Conservation (phyloP, 805 yeast species). For the Zygosaccharomyces kombuchaensis region DNA sequence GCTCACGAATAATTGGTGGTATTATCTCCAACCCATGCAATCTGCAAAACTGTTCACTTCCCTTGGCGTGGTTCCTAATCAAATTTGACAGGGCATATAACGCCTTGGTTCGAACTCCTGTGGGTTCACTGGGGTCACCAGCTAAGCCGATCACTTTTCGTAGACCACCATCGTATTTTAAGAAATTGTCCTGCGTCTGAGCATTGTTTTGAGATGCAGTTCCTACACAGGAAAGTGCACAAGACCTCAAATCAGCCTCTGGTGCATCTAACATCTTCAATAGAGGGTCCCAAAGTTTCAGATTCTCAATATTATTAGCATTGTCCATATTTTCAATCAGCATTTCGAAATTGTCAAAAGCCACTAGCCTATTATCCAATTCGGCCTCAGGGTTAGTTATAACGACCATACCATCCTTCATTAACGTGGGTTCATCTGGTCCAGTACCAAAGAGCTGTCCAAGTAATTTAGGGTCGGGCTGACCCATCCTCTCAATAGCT, state of each 20-base stretch:
- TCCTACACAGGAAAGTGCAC: slow-evolving; percentile 73
- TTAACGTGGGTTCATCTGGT: slow-evolving; percentile 83
- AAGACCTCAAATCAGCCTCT: slow-evolving; percentile 45
- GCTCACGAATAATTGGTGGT: slow-evolving; percentile 29
- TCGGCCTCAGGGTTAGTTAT: slow-evolving; percentile 55
- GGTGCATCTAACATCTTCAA: slow-evolving; percentile 48
- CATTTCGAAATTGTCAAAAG: slow-evolving; percentile 91
- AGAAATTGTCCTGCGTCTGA: slow-evolving; percentile 63
- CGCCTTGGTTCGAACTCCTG: slow-evolving; percentile 53
- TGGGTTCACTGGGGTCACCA: slow-evolving; percentile 20
- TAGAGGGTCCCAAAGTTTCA: slow-evolving; percentile 75
- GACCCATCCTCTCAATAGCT: slow-evolving; percentile 57
- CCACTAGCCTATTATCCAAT: slow-evolving; percentile 61
- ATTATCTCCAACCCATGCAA: slow-evolving; percentile 61
- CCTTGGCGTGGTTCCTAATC: slow-evolving; percentile 61
- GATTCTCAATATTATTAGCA: slow-evolving; percentile 83
- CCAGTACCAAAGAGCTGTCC: slow-evolving; percentile 74
- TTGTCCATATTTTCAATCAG: slow-evolving; percentile 89
- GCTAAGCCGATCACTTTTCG: slow-evolving; percentile 44
- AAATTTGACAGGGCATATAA: slow-evolving; percentile 73
- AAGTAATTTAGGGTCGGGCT: slow-evolving; percentile 74
- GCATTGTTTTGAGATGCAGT: slow-evolving; percentile 92
- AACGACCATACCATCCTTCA: slow-evolving; percentile 70
- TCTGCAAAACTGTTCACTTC: slow-evolving; percentile 51
- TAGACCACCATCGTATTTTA: slow-evolving; percentile 47